Percentiles rank a stretch among this genome's conserved stretches.
Evolutionary conservation across 2,329 filamentous ascomycete genomes (phyloP).

Genomic region (Claviceps monticola): DNA sequence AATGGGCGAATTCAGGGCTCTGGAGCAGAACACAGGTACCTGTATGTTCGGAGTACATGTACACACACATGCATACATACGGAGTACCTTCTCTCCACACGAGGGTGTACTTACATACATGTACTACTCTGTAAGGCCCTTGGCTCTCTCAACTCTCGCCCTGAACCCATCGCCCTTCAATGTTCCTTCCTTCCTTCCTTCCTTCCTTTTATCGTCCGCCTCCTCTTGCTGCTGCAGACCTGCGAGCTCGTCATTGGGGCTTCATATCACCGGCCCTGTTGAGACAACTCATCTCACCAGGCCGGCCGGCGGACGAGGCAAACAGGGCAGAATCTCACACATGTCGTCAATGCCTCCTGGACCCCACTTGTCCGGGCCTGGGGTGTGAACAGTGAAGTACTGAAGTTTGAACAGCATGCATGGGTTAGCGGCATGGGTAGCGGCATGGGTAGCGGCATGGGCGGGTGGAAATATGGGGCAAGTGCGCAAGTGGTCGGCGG

Average conservation of each 20-base stretch:
- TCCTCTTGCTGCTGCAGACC: neutral
- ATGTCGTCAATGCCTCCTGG: neutral
- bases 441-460: neutral
- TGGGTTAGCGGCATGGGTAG: too few species aligned
- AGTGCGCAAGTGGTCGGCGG: neutral
- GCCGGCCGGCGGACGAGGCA: neutral
- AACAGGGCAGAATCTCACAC: constrained; percentile 1
- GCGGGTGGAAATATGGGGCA: neutral
- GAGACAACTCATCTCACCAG: neutral
- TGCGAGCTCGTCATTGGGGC: neutral
- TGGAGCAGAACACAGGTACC: too few species aligned
- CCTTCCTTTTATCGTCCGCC: neutral
- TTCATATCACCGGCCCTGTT: neutral
- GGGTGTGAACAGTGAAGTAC: neutral
- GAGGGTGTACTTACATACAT: too few species aligned
- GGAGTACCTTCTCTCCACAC: too few species aligned
- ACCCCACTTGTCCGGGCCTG: too few species aligned
- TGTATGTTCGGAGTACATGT: too few species aligned
- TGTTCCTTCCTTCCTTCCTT: neutral
- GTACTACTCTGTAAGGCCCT: too few species aligned
- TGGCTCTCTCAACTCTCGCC: neutral
- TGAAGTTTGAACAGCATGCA: too few species aligned
- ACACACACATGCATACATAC: too few species aligned
- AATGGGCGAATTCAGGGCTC: too few species aligned
- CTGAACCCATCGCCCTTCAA: neutral